These are phyloP conservation scores for Alternaria atra DNA, from an alignment of 2,329 filamentous ascomycete species.

Conservation along the genomic window DNA sequence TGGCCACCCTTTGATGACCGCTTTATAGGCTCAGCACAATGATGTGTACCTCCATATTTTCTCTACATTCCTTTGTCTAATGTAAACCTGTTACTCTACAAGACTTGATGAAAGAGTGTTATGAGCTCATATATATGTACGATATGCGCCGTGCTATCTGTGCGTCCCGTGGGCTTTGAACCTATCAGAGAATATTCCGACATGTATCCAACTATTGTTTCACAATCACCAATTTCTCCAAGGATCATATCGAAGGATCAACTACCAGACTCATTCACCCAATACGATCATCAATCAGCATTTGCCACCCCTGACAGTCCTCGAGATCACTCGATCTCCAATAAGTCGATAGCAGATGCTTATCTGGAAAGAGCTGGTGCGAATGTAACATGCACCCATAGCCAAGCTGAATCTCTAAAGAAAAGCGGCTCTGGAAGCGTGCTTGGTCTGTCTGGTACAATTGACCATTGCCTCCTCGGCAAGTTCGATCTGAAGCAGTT, in stretches of 20 bases:
- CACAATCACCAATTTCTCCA: slow-evolving; percentile 8
- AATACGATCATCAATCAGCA: neutral
- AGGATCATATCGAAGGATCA: slow-evolving; percentile 1
- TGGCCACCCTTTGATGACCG: slow-evolving; percentile 21
- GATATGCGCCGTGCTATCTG: slow-evolving; percentile 12
- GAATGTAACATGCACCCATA: slow-evolving; percentile 2
- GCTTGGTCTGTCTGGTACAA: slow-evolving; percentile 13
- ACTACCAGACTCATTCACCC: neutral
- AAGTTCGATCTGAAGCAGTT: slow-evolving; percentile 9
- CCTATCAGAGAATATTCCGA: slow-evolving; percentile 7
- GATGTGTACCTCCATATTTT: slow-evolving; percentile 14
- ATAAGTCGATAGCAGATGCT: slow-evolving; percentile 2
- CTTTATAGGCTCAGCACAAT: slow-evolving; percentile 25
- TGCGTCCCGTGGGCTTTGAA: slow-evolving; percentile 4
- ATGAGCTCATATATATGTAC: slow-evolving; percentile 32
- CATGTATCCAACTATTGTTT: slow-evolving; percentile 10
- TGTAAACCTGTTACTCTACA: slow-evolving; percentile 19
- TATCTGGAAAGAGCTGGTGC: slow-evolving; percentile 7
- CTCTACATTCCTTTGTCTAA: slow-evolving; percentile 27
- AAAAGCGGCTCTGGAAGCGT: slow-evolving; percentile 10
- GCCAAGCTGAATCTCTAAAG: slow-evolving; percentile 11
- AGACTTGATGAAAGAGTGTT: slow-evolving; percentile 27
- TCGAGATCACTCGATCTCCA: neutral
- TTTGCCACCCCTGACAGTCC: neutral
- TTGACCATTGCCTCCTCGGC: slow-evolving; percentile 8